These are phyloP conservation scores for Raffaelea albimanens DNA, from an alignment of 2,329 filamentous ascomycete genomes.

Conservation along the genomic window DNA sequence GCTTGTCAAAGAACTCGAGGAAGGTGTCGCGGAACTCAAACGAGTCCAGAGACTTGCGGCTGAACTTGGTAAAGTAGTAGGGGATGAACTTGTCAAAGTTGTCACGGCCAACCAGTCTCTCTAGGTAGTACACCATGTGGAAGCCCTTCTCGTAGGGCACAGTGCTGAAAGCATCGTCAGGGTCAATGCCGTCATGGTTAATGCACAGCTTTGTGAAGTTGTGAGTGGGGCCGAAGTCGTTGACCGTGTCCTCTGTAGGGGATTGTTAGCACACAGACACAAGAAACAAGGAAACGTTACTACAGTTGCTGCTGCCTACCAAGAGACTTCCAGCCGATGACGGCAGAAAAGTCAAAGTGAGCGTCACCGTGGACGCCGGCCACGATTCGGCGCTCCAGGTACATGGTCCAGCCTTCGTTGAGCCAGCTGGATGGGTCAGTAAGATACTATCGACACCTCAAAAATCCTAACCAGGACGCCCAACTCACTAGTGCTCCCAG, in stretches of 20 bases:
- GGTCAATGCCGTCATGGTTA: slow-evolving; percentile 81
- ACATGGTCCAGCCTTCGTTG: slow-evolving; percentile 85
- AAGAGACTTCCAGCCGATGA: slow-evolving; percentile 90
- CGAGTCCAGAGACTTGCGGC: slow-evolving; percentile 79
- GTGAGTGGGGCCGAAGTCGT: slow-evolving; percentile 71
- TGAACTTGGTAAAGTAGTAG: slow-evolving; percentile 82
- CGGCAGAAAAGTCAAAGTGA: slow-evolving; percentile 86
- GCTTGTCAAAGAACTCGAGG: slow-evolving; percentile 66
- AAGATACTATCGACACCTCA: too few relatives aligned
- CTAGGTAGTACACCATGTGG: slow-evolving; percentile 84
- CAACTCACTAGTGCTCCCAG: slow-evolving; percentile 67
- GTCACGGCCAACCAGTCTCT: slow-evolving; percentile 73
- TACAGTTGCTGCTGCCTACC: too few relatives aligned
- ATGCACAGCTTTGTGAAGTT: slow-evolving; percentile 89
- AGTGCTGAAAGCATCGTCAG: slow-evolving; percentile 88
- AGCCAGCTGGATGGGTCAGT: slow-evolving; percentile 42
- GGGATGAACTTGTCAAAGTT: slow-evolving; percentile 94
- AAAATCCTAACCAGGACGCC: neutral
- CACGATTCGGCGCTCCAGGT: slow-evolving; percentile 79
- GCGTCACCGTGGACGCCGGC: slow-evolving; percentile 71
- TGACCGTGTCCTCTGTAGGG: slow-evolving; percentile 59
- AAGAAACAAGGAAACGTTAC: neutral
- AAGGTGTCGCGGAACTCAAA: slow-evolving; percentile 90
- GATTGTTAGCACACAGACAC: slow-evolving; percentile 1
- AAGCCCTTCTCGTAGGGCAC: slow-evolving; percentile 97